A percentile compares a stretch with the other conserved stretches of the same genome.
These are phyloP conservation scores for Solanum sejunctum DNA, from an alignment of 257 asterid genomes.

Conservation along the genomic window DNA sequence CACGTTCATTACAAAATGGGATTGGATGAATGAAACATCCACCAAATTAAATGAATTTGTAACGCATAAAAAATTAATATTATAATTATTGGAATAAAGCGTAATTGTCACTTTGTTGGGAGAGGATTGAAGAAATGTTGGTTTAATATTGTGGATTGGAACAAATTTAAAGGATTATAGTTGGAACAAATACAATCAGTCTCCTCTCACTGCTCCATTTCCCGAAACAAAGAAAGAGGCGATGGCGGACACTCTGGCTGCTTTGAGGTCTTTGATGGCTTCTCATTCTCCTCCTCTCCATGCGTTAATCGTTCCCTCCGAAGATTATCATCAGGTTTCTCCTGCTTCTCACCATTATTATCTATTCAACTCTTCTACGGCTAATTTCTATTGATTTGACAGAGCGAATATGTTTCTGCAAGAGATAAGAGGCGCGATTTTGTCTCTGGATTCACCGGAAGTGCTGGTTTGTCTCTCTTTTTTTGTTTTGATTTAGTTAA, in stretches of 20 bases:
- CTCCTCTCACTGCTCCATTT: not conserved
- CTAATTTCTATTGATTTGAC: slow-evolving; percentile 17
- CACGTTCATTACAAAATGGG: too few species aligned
- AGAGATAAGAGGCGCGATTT: slow-evolving; percentile 82
- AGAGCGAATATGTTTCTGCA: slow-evolving; percentile 92
- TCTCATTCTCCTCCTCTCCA: slow-evolving; percentile 78
- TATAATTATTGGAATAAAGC: too few species aligned
- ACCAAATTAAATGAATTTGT: too few species aligned
- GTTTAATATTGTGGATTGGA: too few species aligned
- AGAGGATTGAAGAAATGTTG: too few species aligned
- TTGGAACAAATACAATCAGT: too few species aligned
- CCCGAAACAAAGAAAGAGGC: not conserved
- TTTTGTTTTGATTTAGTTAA: not conserved
- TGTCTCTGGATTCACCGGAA: slow-evolving; percentile 88
- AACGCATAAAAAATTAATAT: too few species aligned
- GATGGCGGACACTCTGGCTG: slow-evolving; percentile 52
- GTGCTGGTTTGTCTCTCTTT: slow-evolving; percentile 57
- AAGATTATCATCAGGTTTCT: slow-evolving; percentile 88
- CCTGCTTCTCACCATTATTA: not conserved
- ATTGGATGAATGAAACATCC: too few species aligned
- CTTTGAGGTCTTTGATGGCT: slow-evolving; percentile 66
- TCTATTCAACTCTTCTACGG: not conserved
- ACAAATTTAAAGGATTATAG: too few species aligned
- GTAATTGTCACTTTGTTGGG: too few species aligned
- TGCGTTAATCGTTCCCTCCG: slow-evolving; percentile 84